Conservation (phyloP, 192 early-diverging fungal genomes). For the Coemansia sp. region DNA sequence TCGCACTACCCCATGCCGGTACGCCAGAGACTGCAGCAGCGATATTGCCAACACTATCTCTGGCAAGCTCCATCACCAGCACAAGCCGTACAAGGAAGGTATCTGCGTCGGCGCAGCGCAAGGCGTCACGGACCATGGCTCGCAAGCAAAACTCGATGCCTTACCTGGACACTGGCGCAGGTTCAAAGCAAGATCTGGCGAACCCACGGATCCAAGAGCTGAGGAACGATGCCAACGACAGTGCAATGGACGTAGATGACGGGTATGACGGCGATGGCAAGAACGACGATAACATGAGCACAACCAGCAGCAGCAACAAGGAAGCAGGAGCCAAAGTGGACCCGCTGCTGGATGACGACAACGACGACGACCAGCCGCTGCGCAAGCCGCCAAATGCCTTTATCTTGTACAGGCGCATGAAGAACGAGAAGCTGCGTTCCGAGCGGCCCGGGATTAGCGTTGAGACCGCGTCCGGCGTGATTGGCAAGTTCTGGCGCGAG, state of each 20-base stretch:
- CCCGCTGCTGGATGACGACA: conserved; percentile 1
- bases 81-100: conserved; percentile 10
- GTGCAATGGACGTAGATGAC: conserved; percentile 3
- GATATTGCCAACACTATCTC: not conserved
- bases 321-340: not conserved
- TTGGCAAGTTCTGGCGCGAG: conserved; percentile 37
- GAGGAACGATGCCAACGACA: conserved; percentile 1
- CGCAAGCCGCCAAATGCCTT: conserved; percentile 52
- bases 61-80: not conserved
- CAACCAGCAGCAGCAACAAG: conserved; percentile 3
- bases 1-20: not conserved
- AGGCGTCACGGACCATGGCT: not conserved
- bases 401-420: conserved; percentile 40
- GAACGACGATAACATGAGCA: conserved; percentile 11
- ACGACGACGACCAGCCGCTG: conserved; percentile 17
- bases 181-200: not conserved
- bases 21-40: not conserved
- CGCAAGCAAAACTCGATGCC: conserved; percentile 9
- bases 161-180: not conserved
- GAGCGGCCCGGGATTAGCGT: conserved; percentile 27
- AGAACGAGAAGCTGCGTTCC: conserved; percentile 24
- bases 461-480: conserved; percentile 30
- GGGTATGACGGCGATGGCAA: conserved; percentile 2
- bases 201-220: not conserved
- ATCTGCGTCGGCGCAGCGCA: conserved; percentile 4